A percentile compares a stretch with the other conserved stretches of the same genome.
phyloP scores from a whole-genome alignment of 83 land plant species.

The Diphasiastrum complanatum region DNA sequence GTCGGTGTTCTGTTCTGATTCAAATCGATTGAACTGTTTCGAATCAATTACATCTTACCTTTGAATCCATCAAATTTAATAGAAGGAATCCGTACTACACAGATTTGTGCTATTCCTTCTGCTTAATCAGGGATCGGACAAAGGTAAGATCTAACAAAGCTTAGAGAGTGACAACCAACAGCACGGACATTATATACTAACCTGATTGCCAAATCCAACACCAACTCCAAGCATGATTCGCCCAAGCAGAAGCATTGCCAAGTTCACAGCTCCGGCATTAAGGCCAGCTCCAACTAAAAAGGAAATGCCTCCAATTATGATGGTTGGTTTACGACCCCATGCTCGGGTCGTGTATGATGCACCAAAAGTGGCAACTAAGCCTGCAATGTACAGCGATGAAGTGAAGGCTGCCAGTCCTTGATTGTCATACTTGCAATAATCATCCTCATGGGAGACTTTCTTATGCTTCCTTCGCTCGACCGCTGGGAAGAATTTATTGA shows the following conservation, averaged over 20 bases:
- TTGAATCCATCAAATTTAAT: too few relatives aligned
- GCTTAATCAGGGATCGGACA: neutral
- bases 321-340: neutral
- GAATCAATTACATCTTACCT: too few relatives aligned
- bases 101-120: too few relatives aligned
- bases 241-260: conserved; percentile 39
- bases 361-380: neutral
- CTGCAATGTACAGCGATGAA: conserved; percentile 4
- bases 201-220: conserved; percentile 45
- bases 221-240: conserved; percentile 42
- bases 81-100: too few relatives aligned
- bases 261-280: conserved; percentile 18
- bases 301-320: conserved; percentile 1
- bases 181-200: too few relatives aligned
- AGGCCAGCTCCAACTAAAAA: neutral
- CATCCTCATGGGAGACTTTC: neutral
- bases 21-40: too few relatives aligned
- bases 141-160: too few relatives aligned
- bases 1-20: too few relatives aligned
- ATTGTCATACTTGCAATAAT: conserved; percentile 6
- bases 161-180: neutral
- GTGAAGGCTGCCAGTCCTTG: conserved; percentile 1
- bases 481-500: neutral
- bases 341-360: neutral
- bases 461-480: neutral